Evolutionary conservation across 352 stramenopile species (phyloP), one percentile per base, ranked within the genome.

Genomic region (Globisporangium heterothallicum): DNA sequence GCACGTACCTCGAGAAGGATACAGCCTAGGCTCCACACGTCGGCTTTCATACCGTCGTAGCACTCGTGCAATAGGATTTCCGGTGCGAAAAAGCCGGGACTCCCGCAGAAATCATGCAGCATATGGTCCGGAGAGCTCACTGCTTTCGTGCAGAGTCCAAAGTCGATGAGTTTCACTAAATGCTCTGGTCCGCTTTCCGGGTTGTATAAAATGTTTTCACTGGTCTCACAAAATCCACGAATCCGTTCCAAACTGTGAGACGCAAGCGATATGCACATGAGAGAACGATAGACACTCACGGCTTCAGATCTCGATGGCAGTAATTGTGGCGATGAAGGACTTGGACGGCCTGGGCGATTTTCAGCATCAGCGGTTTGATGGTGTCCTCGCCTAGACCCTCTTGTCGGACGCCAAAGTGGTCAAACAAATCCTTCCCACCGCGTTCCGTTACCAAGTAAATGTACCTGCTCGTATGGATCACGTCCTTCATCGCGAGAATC

Each of bases 391-490:
- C 43, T 4, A 87, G 35, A 24, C 74, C 82, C 3, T 87, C 44
- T 4, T 68, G 45, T 12, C 66, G 71, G 1, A 66, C 34, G 9
- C 75, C 79, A 45, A 93, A 89, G 58, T 78, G 86, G 49, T 91
- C 84, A 25, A 95, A 94, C 21, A 96, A 59, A 53, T 96, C 85
- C 29, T 87, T 79, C 1, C 76, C 80, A 10, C 85, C 83, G 14
- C 84, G 70, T 45, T 94, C 84, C 1, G 78, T 92, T 26, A 96
- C 65, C 27, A 96, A 34, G 43, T 95, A 96, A 6, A 96, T 74
- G 47, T 82, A 73, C 22, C 83, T 73, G 13, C 40, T 50, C 7
- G 82, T 92, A 61, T 95, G 78, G 49, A 95, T 80, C 8, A 94
- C 82, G 25, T 95, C 82, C 14, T 72, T 42, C 29, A 93, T 34